Base-by-base conservation (phyloP, 441 rosid genomes). In the Croton setiger region DNA sequence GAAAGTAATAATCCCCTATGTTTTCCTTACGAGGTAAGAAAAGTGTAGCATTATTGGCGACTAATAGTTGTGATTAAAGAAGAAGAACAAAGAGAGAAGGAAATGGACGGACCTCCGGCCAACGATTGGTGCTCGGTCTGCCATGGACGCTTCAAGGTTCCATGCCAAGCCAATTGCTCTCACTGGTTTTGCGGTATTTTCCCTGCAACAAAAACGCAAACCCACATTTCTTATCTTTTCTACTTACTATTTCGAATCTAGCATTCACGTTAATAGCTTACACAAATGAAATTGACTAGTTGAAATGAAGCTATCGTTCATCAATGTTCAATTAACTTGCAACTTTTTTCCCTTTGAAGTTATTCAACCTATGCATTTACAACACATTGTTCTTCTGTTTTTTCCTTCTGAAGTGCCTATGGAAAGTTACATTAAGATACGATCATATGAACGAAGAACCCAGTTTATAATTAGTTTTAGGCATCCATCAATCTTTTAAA, bases 141-240 rank as follows among this genome's bases (percentile, higher is more conserved):
- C 82, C 96, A 84, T 76, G 91, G 83, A 44, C 60, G 57, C 59
- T 93, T 91, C 81, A 83, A 54, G 66, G 76, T 82, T 70, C 96
- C 97, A 68, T 91, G 93, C 69, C 97, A 93, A 76, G 93, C 93
- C 68, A 93, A 91, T 78, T 93, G 98, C 84, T 91, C 97, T 64
- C 98, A 91, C 73, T 93, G 98, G 98, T 91, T 93, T 72, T 93
- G 97, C 80, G 93, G 98, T 93, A 53, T 55, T 8, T 51, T 33
- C 41, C 2, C 60, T 36, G 44, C 15, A 0, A 66, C 20, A 4
- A 17, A 41, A 23, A 63, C 27, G 53, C 52, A 63, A 44, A 37
- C 21, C 23, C 51, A 18, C 13, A 45, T 14, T 49, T 49, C 18
- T 49, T 20, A 3, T 49, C 7, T 18, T 49, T 49, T 7, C n/a